A percentile compares a stretch with the other conserved stretches of the same genome.
These are phyloP conservation scores for Plasmodium cynomolgi DNA, from an alignment of 169 alveolate genomes.

Conservation along the genomic window DNA sequence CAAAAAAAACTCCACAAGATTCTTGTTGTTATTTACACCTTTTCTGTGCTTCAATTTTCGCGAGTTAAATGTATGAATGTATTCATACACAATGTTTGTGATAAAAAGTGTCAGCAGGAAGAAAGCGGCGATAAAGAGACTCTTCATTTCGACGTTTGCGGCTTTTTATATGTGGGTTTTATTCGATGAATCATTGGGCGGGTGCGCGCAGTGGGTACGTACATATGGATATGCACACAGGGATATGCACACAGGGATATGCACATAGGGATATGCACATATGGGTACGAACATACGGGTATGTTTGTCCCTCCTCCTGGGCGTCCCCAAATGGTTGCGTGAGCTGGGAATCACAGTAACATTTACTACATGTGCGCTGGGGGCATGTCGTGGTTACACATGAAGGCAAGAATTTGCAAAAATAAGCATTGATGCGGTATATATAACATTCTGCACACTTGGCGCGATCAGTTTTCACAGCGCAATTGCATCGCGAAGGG, in stretches of 20 bases:
- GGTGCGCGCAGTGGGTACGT: background rate
- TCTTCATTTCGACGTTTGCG: slow-evolving; percentile 10
- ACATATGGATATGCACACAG: background rate
- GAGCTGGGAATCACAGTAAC: background rate
- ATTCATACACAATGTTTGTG: slow-evolving; percentile 12
- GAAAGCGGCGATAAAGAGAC: background rate
- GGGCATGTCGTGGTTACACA: background rate
- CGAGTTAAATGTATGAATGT: slow-evolving; percentile 19
- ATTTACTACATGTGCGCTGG: background rate
- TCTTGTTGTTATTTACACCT: background rate
- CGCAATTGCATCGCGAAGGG: background rate
- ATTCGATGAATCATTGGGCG: background rate
- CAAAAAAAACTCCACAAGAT: slow-evolving; percentile 1
- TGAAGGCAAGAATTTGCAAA: background rate
- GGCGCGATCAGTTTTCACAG: background rate
- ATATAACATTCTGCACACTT: background rate
- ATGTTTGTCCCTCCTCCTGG: background rate
- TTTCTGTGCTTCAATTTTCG: background rate
- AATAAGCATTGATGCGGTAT: background rate
- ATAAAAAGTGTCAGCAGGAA: background rate
- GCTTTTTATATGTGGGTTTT: background rate
- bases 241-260: background rate
- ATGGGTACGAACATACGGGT: background rate
- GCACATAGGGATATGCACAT: background rate
- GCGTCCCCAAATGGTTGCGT: background rate